A percentile compares a stretch with the other conserved stretches of the same genome.
Conservation (phyloP, 129 eudicot genomes). For the Lactuca sativa region DNA sequence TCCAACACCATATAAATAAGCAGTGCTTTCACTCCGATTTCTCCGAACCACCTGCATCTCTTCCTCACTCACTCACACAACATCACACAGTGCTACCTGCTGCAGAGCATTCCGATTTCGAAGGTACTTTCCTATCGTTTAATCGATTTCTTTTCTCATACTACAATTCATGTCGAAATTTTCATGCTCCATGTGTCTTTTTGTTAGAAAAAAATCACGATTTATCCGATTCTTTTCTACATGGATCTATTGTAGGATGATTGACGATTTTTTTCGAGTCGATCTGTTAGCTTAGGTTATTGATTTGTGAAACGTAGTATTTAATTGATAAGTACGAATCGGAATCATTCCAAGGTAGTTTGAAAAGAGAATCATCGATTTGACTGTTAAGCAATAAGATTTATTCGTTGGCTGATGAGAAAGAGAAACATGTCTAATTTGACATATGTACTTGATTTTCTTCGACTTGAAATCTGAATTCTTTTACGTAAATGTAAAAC, state of each 20-base stretch:
- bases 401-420: conserved; percentile 5
- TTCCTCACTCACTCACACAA: conserved; percentile 19
- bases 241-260: conserved; percentile 18
- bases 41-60: conserved; percentile 24
- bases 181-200: conserved; percentile 1
- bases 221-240: background rate
- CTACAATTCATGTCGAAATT: conserved; percentile 12
- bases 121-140: conserved; percentile 15
- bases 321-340: background rate
- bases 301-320: background rate
- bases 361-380: background rate
- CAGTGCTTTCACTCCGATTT: conserved; percentile 25
- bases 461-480: conserved; percentile 10
- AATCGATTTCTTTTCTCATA: background rate
- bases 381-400: background rate
- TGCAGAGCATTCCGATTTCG: conserved; percentile 6
- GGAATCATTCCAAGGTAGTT: background rate
- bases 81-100: conserved; percentile 14
- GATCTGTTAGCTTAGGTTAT: conserved; percentile 2
- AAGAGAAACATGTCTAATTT: conserved; percentile 8
- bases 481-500: conserved; percentile 20
- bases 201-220: background rate
- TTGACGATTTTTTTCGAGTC: conserved; percentile 1
- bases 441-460: background rate
- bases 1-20: conserved; percentile 16